phyloP scores from a whole-genome alignment of 2,329 filamentous ascomycete genomes.

The Hymenoscyphus repandus region DNA sequence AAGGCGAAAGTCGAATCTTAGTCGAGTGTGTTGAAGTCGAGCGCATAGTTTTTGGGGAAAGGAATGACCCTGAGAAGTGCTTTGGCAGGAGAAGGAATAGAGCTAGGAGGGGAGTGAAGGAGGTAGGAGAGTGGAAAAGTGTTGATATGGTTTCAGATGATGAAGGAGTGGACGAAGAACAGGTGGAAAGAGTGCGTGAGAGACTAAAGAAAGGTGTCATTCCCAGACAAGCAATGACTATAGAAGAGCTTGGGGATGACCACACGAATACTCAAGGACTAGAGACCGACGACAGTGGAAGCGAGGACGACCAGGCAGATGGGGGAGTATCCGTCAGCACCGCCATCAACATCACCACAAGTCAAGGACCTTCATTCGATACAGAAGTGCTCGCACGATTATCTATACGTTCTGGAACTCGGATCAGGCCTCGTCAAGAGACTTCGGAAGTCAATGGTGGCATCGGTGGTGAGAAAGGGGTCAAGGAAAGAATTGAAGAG shows the following conservation, averaged over 20 bases:
- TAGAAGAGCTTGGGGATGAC: not conserved
- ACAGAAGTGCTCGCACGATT: not conserved
- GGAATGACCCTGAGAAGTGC: conserved; percentile 40
- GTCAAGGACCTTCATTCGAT: not conserved
- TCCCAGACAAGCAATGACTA: not conserved
- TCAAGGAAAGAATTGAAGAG: conserved; percentile 45
- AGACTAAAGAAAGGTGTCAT: not conserved
- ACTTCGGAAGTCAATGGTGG: conserved; percentile 44
- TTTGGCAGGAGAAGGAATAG: conserved; percentile 42
- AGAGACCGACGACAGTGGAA: not conserved
- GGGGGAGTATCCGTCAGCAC: not conserved
- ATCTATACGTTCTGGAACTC: not conserved
- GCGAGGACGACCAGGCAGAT: not conserved
- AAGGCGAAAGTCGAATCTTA: conserved; percentile 46
- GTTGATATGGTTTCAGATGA: conserved; percentile 18
- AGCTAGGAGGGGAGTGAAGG: conserved; percentile 31
- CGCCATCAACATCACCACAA: not conserved
- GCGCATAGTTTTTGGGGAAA: conserved; percentile 42
- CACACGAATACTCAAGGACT: not conserved
- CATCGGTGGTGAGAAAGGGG: conserved; percentile 49
- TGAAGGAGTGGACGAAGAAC: conserved; percentile 33
- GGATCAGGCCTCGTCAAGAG: conserved; percentile 9
- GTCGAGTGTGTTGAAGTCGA: conserved; percentile 47
- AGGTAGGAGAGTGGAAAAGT: not conserved
- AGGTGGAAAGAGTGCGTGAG: conserved; percentile 30